phyloP scores from a whole-genome alignment of 2,329 filamentous ascomycete genomes.

The Iodosphaeria phyllophila region DNA sequence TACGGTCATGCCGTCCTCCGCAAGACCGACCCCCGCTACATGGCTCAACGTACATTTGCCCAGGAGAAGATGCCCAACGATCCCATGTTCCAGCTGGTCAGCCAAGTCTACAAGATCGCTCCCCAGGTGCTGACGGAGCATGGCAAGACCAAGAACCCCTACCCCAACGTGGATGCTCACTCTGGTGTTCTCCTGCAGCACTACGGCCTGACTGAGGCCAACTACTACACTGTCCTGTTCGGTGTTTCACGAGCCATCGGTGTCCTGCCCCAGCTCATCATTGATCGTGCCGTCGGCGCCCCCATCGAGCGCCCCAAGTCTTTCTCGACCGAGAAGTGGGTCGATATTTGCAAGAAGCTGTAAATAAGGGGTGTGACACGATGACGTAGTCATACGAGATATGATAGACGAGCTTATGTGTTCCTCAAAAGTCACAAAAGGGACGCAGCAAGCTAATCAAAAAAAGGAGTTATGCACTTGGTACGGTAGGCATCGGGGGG shows the following conservation, averaged over 20 bases:
- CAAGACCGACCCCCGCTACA: slow-evolving; percentile 99
- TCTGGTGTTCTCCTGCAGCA: slow-evolving; percentile 98
- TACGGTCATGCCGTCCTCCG: slow-evolving; percentile 98
- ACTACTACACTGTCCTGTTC: slow-evolving; percentile 99
- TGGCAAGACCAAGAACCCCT: slow-evolving; percentile 99
- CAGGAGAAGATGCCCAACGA: slow-evolving; percentile 84
- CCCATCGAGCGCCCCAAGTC: slow-evolving; percentile 98
- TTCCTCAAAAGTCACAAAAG: slow-evolving; percentile 11
- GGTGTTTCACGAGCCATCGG: slow-evolving; percentile 95
- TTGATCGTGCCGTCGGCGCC: slow-evolving; percentile 90
- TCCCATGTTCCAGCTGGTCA: slow-evolving; percentile 99
- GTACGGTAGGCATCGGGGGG: slow-evolving; percentile 1
- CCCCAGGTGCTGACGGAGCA: slow-evolving; percentile 96
- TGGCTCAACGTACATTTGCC: slow-evolving; percentile 93
- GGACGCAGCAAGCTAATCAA: slow-evolving; percentile 12
- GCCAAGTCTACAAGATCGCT: slow-evolving; percentile 99
- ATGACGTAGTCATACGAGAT: too few species aligned
- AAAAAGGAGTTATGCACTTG: slow-evolving; percentile 2
- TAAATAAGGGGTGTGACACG: slow-evolving; percentile 32
- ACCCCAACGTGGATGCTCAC: slow-evolving; percentile 97
- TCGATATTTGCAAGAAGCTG: slow-evolving; percentile 83
- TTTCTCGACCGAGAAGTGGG: slow-evolving; percentile 93
- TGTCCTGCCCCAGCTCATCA: slow-evolving; percentile 98
- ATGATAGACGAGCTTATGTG: slow-evolving; percentile 7
- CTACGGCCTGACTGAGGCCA: slow-evolving; percentile 97